These are phyloP conservation scores for Alternaria sp. DNA, from an alignment of 2,329 filamentous ascomycete species.

Conservation along the genomic window DNA sequence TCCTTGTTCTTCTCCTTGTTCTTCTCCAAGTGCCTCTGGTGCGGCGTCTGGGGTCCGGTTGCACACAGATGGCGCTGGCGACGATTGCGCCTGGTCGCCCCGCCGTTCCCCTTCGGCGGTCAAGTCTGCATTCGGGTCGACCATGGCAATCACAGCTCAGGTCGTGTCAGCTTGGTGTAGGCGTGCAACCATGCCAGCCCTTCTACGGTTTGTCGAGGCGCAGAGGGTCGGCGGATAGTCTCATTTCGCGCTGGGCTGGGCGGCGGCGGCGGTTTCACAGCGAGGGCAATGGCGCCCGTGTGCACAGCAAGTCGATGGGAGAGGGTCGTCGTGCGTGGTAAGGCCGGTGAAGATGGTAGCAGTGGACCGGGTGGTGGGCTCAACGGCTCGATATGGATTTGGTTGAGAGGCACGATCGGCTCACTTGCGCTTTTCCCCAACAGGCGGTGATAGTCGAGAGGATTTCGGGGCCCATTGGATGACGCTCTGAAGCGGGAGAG, in stretches of 20 bases:
- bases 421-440: constrained; percentile 23
- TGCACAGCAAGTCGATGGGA: neutral
- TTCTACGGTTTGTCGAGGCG: constrained; percentile 23
- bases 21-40: constrained; percentile 2
- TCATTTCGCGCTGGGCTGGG: constrained; percentile 40
- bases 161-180: constrained; percentile 40
- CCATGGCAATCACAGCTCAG: constrained; percentile 42
- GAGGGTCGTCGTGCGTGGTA: neutral
- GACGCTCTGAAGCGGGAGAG: constrained; percentile 29
- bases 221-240: constrained; percentile 28
- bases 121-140: constrained; percentile 37
- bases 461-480: constrained; percentile 28
- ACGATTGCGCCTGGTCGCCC: constrained; percentile 23
- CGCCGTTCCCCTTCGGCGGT: constrained; percentile 32
- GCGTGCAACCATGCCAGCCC: constrained; percentile 46
- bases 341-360: constrained; percentile 1
- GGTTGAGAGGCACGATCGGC: constrained; percentile 31
- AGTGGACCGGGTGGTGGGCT: constrained; percentile 16
- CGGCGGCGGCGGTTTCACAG: constrained; percentile 4
- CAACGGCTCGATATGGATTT: constrained; percentile 27
- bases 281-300: constrained; percentile 9
- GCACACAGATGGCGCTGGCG: constrained; percentile 41
- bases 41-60: constrained; percentile 32
- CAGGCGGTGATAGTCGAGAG: constrained; percentile 24
- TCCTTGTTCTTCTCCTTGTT: neutral